phyloP scores from a whole-genome alignment of 306 rosid species.

The Prunus mira region DNA sequence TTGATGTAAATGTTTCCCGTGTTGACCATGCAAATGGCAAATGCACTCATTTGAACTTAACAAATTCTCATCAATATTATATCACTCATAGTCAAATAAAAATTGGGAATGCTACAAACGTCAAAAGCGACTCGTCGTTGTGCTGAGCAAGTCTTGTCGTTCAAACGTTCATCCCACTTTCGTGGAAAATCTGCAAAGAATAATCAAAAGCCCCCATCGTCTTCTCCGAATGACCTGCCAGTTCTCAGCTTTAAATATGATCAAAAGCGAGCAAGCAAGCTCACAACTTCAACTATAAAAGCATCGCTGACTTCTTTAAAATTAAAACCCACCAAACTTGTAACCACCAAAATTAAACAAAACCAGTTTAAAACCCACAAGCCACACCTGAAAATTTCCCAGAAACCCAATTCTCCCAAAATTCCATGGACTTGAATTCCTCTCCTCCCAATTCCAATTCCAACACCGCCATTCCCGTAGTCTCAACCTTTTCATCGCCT shows the following conservation, averaged over 20 bases:
- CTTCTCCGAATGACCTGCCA: not conserved
- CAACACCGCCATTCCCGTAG: constrained; percentile 53
- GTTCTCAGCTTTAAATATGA: not conserved
- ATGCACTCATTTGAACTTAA: too few relatives aligned
- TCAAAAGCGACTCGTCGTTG: not conserved
- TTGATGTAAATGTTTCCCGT: too few relatives aligned
- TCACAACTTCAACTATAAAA: too few relatives aligned
- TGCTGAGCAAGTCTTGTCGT: not conserved
- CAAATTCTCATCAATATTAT: too few relatives aligned
- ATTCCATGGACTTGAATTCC: constrained; percentile 50
- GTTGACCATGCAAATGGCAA: too few relatives aligned
- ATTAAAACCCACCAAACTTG: not conserved
- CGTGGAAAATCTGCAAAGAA: not conserved
- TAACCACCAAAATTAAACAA: not conserved
- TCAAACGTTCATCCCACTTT: not conserved
- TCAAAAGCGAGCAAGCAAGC: not conserved
- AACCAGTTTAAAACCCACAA: not conserved
- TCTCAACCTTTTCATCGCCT: constrained; percentile 39
- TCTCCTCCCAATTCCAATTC: constrained; percentile 28
- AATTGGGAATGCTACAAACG: too few relatives aligned
- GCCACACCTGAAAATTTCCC: not conserved
- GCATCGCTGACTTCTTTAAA: not conserved
- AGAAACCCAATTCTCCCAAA: constrained; percentile 4
- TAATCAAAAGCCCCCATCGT: not conserved
- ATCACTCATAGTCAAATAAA: too few relatives aligned